Base-by-base conservation (phyloP, 495 filamentous ascomycete species). In the Astrocystis sublimbata region DNA sequence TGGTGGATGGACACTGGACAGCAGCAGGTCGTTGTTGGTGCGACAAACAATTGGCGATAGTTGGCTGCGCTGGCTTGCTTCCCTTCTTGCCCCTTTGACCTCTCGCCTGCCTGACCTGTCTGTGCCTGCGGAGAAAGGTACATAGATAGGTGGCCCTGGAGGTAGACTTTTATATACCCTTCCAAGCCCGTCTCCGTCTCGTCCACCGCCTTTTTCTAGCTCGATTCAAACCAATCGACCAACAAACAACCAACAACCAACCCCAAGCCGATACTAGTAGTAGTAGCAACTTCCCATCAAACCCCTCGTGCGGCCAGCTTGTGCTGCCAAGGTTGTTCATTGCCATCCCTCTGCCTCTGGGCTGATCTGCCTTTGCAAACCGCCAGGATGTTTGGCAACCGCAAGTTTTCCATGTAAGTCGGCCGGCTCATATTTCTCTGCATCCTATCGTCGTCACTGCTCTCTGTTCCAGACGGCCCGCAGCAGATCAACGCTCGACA, bases 391-490 rank as follows among this genome's bases (percentile, higher is more conserved):
- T 83, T 83, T 58, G 67, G 69, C 58, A 72, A 73, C 55, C 78
- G 82, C 71, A 83, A 83, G 67, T 85, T 85, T 71, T 82, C 79
- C 58, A 84, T 85, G 72, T 70, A 72, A 70, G 68, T 51, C 40
- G 33, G 33, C 13, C 33, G 6, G 33, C 33, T 6, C 6, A 36
- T 36, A 13, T n/a, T n/a, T n/a, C n/a, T n/a, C n/a, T n/a, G n/a
- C n/a, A n/a, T n/a, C n/a, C n/a, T n/a, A n/a, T n/a, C n/a, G n/a
- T n/a, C n/a, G n/a, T 36, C 33, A 13, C 33, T 36, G 33, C 33
- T 13, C 33, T 13, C 13, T 13, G 6, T 33, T 15, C 15, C 4
- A 50, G 21, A n/a, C 15, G 4, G 2, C 15, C 21, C 8, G 13
- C 45, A n/a, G 8, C 4, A 47, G 23, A 24, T 13, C 23, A 2